phyloP scores from a whole-genome alignment of 805 yeast genomes.

The Saccharomyces eubayanus region DNA sequence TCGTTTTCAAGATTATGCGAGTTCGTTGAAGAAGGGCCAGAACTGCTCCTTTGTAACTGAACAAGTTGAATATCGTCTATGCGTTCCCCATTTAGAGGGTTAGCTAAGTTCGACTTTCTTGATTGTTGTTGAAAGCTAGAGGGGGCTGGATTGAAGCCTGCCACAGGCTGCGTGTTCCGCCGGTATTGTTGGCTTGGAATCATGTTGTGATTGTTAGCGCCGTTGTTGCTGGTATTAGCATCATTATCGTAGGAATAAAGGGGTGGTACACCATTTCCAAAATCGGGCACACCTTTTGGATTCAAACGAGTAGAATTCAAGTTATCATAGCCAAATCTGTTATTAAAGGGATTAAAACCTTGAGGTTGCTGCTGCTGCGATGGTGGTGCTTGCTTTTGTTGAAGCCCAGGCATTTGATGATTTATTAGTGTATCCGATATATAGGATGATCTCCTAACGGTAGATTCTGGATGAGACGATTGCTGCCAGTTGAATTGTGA shows the following conservation, averaged over 20 bases:
- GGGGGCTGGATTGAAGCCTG: background rate
- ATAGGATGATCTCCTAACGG: slow-evolving; percentile 66
- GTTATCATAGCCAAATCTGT: slow-evolving; percentile 2
- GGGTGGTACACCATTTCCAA: background rate
- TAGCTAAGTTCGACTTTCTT: background rate
- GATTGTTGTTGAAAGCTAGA: background rate
- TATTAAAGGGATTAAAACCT: background rate
- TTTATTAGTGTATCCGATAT: slow-evolving; percentile 56
- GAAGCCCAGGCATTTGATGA: slow-evolving; percentile 7
- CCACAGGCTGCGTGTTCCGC: slow-evolving; percentile 3
- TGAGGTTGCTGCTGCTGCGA: slow-evolving; percentile 4
- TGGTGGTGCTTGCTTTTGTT: slow-evolving; percentile 1
- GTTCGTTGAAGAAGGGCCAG: background rate
- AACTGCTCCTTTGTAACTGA: background rate
- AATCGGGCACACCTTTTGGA: background rate
- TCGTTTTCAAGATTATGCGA: background rate
- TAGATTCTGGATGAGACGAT: slow-evolving; percentile 1
- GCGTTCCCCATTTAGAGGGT: background rate
- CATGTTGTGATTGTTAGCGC: background rate
- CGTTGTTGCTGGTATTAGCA: slow-evolving; percentile 1
- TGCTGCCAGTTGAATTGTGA: slow-evolving; percentile 2
- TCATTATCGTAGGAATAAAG: background rate
- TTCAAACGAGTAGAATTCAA: background rate
- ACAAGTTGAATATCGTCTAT: background rate
- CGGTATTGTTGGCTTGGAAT: background rate